Percentiles rank a stretch among this genome's conserved stretches.
Evolutionary conservation across 371 early-diverging fungal genomes (phyloP).

Genomic region (Caulochytrium protostelioides): DNA sequence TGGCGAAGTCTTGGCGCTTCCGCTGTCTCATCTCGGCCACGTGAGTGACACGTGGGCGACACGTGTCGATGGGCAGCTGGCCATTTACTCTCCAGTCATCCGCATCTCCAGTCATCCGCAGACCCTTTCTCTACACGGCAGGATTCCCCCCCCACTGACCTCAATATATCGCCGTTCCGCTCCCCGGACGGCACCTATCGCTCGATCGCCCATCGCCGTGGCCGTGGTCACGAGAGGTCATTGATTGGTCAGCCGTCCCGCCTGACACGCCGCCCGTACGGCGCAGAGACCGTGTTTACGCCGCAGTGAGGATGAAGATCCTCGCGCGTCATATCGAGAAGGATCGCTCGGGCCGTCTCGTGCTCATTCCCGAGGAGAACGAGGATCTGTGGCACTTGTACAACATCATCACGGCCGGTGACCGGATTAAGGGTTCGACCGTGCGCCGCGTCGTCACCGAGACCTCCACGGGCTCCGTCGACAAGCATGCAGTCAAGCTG

Average conservation of each 20-base stretch:
- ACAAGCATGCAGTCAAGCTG: constrained; percentile 60
- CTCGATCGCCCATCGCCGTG: neutral
- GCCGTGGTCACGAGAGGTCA: no score
- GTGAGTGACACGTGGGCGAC: no score
- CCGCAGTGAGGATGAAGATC: constrained; percentile 21
- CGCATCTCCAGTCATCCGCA: no score
- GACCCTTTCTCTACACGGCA: no score
- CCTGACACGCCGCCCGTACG: no score
- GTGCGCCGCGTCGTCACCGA: constrained; percentile 66
- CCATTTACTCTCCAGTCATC: no score
- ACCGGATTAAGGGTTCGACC: constrained; percentile 64
- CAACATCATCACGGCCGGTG: constrained; percentile 70
- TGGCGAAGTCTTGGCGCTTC: no score
- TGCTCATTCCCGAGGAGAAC: constrained; percentile 54
- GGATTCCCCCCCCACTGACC: no score
- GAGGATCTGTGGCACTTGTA: constrained; percentile 98
- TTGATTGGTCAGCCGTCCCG: neutral
- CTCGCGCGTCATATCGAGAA: constrained; percentile 14
- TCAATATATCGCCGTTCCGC: no score
- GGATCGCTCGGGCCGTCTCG: constrained; percentile 15
- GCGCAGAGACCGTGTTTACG: neutral
- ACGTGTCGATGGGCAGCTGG: no score
- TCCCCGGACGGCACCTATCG: neutral
- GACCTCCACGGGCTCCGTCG: constrained; percentile 64
- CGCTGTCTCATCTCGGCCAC: no score